Evolutionary conservation across 23 red algal species (phyloP).

Genomic region (Gracilaria gracilis): DNA sequence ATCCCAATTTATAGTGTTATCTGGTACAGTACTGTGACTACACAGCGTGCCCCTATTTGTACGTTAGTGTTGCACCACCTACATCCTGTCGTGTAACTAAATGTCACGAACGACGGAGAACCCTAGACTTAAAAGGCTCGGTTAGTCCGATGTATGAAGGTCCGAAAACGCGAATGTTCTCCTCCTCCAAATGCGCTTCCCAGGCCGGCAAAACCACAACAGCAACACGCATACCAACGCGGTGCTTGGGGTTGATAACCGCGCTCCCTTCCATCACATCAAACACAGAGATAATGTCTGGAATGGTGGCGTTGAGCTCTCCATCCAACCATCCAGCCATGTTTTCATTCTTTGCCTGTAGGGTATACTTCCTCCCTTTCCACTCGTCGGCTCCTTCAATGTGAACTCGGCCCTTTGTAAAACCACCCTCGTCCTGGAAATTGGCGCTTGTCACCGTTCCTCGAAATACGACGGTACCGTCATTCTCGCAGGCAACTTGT

Average conservation of each 20-base stretch:
- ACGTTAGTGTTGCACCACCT: too few species aligned
- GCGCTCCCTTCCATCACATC: neutral
- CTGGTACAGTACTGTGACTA: too few species aligned
- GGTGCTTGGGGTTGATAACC: neutral
- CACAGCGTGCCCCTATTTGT: too few species aligned
- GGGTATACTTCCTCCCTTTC: neutral
- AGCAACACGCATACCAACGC: conserved; percentile 1
- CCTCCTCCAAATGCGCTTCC: neutral
- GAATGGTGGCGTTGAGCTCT: neutral
- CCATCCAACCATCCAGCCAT: conserved; percentile 11
- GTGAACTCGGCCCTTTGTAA: neutral
- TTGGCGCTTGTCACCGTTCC: neutral
- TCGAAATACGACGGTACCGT: neutral
- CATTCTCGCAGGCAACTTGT: neutral
- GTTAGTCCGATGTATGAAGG: neutral
- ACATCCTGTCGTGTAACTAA: too few species aligned
- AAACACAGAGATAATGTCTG: conserved; percentile 9
- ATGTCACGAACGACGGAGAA: too few species aligned
- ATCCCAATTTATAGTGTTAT: too few species aligned
- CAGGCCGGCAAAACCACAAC: neutral
- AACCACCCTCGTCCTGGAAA: neutral
- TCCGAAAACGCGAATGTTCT: neutral
- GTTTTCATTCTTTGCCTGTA: neutral
- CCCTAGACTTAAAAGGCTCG: neutral
- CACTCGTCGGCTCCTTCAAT: neutral